A percentile compares a stretch with the other conserved stretches of the same genome.
These are phyloP conservation scores for Plasmodium blacklocki DNA, from an alignment of 169 alveolate species.

Conservation along the genomic window DNA sequence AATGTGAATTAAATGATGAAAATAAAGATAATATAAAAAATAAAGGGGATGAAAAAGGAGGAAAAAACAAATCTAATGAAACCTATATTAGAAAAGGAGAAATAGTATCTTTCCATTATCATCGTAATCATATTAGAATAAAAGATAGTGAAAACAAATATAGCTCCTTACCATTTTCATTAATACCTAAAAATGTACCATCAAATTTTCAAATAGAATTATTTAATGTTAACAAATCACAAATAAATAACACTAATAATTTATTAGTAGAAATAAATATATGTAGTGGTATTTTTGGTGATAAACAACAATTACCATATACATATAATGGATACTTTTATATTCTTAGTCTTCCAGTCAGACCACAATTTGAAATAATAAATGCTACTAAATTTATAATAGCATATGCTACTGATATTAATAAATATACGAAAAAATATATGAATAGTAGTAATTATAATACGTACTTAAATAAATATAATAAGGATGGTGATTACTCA, in stretches of 20 bases:
- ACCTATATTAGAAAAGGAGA: constrained; percentile 77
- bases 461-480: constrained; percentile 51
- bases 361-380: constrained; percentile 86
- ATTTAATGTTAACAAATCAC: constrained; percentile 39
- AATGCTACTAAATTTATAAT: constrained; percentile 84
- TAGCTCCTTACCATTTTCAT: constrained; percentile 81
- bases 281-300: constrained; percentile 86
- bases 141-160: constrained; percentile 59
- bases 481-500: constrained; percentile 62
- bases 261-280: constrained; percentile 84
- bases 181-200: constrained; percentile 85
- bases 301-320: constrained; percentile 86
- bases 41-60: not conserved
- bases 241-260: constrained; percentile 76
- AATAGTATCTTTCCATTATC: constrained; percentile 73
- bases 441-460: constrained; percentile 40
- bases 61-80: constrained; percentile 13
- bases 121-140: constrained; percentile 72
- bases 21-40: not conserved
- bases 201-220: constrained; percentile 83
- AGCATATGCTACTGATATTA: constrained; percentile 80
- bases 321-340: constrained; percentile 87
- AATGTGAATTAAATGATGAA: not conserved
- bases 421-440: constrained; percentile 43
- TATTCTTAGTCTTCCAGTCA: constrained; percentile 83